phyloP scores from a whole-genome alignment of 176 grass and related monocot species.

The Carex littledalei region DNA sequence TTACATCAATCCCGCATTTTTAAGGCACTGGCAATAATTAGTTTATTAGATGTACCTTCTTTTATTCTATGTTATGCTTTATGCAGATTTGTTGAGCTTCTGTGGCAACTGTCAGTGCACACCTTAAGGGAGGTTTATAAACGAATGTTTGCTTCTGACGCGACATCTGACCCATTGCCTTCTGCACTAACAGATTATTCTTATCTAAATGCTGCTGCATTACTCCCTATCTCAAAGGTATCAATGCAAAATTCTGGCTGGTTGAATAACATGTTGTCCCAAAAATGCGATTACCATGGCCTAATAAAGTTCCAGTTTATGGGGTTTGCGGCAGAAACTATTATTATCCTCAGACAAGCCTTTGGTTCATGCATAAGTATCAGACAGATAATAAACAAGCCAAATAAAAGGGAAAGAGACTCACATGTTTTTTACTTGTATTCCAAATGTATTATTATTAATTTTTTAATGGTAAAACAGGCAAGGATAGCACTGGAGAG shows the following conservation, averaged over 20 bases:
- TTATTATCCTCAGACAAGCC: background rate
- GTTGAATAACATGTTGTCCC: background rate
- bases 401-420: background rate
- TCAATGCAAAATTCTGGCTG: background rate
- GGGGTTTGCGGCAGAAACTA: background rate
- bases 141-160: slow-evolving; percentile 79
- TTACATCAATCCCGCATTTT: background rate
- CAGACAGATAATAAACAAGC: background rate
- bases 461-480: slow-evolving; percentile 34
- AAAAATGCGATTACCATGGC: background rate
- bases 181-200: slow-evolving; percentile 86
- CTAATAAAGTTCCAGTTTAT: background rate
- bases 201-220: slow-evolving; percentile 93
- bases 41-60: slow-evolving; percentile 23
- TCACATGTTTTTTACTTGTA: background rate
- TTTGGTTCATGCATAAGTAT: background rate
- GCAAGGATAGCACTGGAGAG: slow-evolving; percentile 97
- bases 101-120: slow-evolving; percentile 99
- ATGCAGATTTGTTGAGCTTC: slow-evolving; percentile 98
- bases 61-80: slow-evolving; percentile 7
- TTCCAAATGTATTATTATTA: background rate
- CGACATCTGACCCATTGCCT: slow-evolving; percentile 71
- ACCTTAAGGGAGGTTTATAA: slow-evolving; percentile 96
- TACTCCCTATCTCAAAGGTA: slow-evolving; percentile 87
- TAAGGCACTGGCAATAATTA: background rate